Evolutionary conservation across 371 early-diverging fungal species (phyloP), one percentile per base, ranked within the genome.

Genomic region (Lichtheimia ramosa): DNA sequence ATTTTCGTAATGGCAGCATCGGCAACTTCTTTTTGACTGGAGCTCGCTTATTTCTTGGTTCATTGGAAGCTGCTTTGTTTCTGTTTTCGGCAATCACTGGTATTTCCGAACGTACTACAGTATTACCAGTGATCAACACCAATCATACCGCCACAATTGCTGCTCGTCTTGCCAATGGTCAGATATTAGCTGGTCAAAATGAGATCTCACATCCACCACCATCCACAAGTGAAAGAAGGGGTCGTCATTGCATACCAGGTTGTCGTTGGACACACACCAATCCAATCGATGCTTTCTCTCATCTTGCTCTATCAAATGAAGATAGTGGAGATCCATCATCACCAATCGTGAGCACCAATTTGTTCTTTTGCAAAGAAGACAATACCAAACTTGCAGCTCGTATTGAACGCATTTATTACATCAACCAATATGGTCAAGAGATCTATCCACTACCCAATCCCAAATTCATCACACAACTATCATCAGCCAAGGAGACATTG

Each of bases 21-120:
- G 91, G 89, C 42, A 91, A 91, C 73, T 86, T 89, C 66, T 89
- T 91, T 65, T 65, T 91, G 59, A 88, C 86, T 5, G 89, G 89
- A 5, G 85, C 85, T 12, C 79, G 89, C 16, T 70, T 86, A 55
- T 89, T 89, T 60, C 85, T 87, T 63, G 77, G 85, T 18, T 84
- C 83, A 14, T 61, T 89, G 2, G 89, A 89, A 48, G 85, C 87
- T 13, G 89, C 87, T 46, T 77, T 89, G 41, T 87, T 87, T 65
- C 63, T 86, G 58, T 87, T 87, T 64, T 71, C 83, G 3, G 73
- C 84, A 41, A 87, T 86, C 58, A 83, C 84, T 14, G 82, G 84
- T 10, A 78, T 83, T 43, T 77, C 75, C 1, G 81, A 83, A 24
- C 77, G 76, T 4, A 85, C 85, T 3, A 66, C 71, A 8, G 89